A percentile compares a stretch with the other conserved stretches of the same genome.
phyloP scores from a whole-genome alignment of 2,329 filamentous ascomycete genomes.

The Penicillium sp. region DNA sequence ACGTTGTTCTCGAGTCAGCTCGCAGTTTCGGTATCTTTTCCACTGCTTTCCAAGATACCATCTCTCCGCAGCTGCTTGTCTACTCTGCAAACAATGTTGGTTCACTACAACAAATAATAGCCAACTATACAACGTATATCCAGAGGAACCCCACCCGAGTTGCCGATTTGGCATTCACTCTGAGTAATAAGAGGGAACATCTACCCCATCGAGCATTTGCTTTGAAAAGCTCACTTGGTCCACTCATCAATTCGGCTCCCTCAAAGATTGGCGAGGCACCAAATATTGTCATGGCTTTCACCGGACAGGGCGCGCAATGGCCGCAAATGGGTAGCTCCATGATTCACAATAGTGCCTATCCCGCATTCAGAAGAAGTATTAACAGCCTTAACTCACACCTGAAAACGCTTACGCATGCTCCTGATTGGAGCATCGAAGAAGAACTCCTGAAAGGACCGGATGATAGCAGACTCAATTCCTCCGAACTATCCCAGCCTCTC shows the following conservation, averaged over 20 bases:
- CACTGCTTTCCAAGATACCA: background rate
- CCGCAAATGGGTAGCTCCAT: constrained; percentile 18
- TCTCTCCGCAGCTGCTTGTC: background rate
- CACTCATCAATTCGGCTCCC: background rate
- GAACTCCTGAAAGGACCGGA: constrained; percentile 6
- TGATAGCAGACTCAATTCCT: background rate
- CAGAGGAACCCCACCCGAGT: background rate
- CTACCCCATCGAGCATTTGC: background rate
- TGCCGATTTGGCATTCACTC: constrained; percentile 11
- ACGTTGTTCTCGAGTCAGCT: constrained; percentile 17
- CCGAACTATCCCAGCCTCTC: constrained; percentile 15
- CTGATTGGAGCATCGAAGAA: constrained; percentile 12
- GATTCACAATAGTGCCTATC: background rate
- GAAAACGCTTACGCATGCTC: background rate
- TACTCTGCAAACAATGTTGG: constrained; percentile 9
- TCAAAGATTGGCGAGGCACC: background rate
- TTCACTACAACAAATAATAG: background rate
- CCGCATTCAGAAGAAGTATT: constrained; percentile 3
- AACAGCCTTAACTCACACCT: constrained; percentile 1
- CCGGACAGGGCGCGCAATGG: constrained; percentile 28
- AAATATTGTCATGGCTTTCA: constrained; percentile 16
- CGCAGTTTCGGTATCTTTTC: background rate
- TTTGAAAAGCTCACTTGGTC: background rate
- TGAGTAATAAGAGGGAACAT: constrained; percentile 10
- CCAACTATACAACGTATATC: background rate